These are phyloP conservation scores for Thermothielavioides terrestris DNA, from an alignment of 495 filamentous ascomycete genomes.

Conservation along the genomic window DNA sequence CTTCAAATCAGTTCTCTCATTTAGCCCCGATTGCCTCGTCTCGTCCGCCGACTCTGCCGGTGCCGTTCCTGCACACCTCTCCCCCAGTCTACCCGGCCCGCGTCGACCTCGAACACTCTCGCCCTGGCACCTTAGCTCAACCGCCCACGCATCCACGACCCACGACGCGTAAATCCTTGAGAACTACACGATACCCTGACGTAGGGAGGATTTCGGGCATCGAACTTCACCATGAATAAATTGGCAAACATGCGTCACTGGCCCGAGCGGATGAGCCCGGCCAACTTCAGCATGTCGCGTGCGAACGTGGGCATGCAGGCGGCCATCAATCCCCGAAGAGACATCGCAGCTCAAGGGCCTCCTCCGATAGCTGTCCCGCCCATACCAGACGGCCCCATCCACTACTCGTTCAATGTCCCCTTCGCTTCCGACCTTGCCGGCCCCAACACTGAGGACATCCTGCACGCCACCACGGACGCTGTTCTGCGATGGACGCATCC, in stretches of 20 bases:
- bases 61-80: conserved; percentile 1
- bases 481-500: conserved; percentile 87
- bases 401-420: conserved; percentile 84
- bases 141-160: too few relatives aligned
- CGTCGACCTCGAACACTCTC: background rate
- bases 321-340: conserved; percentile 54
- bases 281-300: conserved; percentile 63
- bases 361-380: conserved; percentile 55
- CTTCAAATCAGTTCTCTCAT: conserved; percentile 22
- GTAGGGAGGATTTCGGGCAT: background rate
- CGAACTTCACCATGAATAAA: conserved; percentile 69
- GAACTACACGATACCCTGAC: too few relatives aligned
- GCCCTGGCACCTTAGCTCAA: too few relatives aligned
- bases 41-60: conserved; percentile 6
- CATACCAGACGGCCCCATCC: conserved; percentile 57
- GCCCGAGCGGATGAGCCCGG: conserved; percentile 81
- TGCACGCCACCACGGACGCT: conserved; percentile 77
- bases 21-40: conserved; percentile 22
- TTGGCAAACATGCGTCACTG: conserved; percentile 91
- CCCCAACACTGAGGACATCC: conserved; percentile 81
- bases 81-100: background rate
- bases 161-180: too few relatives aligned
- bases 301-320: conserved; percentile 63
- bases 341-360: conserved; percentile 53
- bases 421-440: conserved; percentile 86